These are phyloP conservation scores for Backusella sp. DNA, from an alignment of 192 early-diverging fungal species.

Conservation along the genomic window DNA sequence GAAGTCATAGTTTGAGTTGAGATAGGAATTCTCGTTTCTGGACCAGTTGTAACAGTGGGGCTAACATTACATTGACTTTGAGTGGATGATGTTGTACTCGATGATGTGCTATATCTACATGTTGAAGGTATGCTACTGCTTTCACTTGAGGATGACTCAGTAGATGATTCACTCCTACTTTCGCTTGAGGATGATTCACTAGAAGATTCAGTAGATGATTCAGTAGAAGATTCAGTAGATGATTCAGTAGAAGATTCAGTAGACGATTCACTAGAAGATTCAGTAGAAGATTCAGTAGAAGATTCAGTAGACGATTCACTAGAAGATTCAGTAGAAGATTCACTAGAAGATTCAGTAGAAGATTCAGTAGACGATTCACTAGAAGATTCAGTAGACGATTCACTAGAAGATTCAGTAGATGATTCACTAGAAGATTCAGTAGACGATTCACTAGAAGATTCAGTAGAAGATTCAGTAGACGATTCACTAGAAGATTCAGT, in stretches of 20 bases:
- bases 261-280: not conserved
- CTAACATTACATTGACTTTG: too few species aligned
- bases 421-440: not conserved
- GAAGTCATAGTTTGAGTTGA: too few species aligned
- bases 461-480: too few species aligned
- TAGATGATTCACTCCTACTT: too few species aligned
- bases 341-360: not conserved
- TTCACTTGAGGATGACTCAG: not conserved
- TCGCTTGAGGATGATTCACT: not conserved
- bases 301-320: not conserved
- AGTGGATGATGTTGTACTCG: not conserved
- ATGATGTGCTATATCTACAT: not conserved
- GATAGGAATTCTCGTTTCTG: too few species aligned
- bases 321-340: not conserved
- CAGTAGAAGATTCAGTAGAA: too few species aligned
- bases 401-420: not conserved
- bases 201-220: too few species aligned
- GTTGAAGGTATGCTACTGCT: not conserved
- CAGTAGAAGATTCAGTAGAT: too few species aligned
- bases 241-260: not conserved
- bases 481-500: not conserved
- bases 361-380: not conserved
- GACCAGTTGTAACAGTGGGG: too few species aligned
- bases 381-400: not conserved
- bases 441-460: not conserved